Evolutionary conservation across 2,329 filamentous ascomycete genomes (phyloP).

Genomic region (Dactylellina sp.): DNA sequence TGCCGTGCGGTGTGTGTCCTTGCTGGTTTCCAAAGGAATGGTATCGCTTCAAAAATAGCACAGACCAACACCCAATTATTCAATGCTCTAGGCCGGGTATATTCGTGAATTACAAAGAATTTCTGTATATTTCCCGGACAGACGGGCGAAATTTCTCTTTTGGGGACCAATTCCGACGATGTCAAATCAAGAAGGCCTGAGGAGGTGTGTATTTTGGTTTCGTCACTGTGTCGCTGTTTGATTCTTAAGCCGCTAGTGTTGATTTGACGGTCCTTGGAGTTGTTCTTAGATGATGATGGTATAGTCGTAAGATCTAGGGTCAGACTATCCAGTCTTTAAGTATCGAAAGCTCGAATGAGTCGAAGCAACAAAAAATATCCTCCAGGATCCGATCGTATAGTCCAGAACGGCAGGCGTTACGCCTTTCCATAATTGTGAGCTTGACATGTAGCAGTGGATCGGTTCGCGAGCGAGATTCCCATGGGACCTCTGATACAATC

Average conservation of each 20-base stretch:
- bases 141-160: constrained; percentile 15
- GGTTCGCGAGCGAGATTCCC: constrained; percentile 35
- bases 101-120: neutral
- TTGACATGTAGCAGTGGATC: constrained; percentile 39
- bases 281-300: neutral
- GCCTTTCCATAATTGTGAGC: constrained; percentile 36
- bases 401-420: constrained; percentile 28
- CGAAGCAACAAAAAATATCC: constrained; percentile 33
- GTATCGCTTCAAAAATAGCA: constrained; percentile 35
- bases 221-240: constrained; percentile 20
- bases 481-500: constrained; percentile 33
- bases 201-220: constrained; percentile 6
- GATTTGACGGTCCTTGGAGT: constrained; percentile 12
- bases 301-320: constrained; percentile 16
- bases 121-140: neutral
- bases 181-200: constrained; percentile 18
- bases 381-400: constrained; percentile 36
- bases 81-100: constrained; percentile 26
- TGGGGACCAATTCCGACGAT: constrained; percentile 7
- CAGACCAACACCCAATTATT: constrained; percentile 13
- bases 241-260: constrained; percentile 14
- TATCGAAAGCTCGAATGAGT: constrained; percentile 49
- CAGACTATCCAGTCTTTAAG: constrained; percentile 50
- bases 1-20: constrained; percentile 3
- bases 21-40: constrained; percentile 15